These are phyloP conservation scores for Acacia confusa DNA, from an alignment of 306 rosid genomes.

Conservation along the genomic window DNA sequence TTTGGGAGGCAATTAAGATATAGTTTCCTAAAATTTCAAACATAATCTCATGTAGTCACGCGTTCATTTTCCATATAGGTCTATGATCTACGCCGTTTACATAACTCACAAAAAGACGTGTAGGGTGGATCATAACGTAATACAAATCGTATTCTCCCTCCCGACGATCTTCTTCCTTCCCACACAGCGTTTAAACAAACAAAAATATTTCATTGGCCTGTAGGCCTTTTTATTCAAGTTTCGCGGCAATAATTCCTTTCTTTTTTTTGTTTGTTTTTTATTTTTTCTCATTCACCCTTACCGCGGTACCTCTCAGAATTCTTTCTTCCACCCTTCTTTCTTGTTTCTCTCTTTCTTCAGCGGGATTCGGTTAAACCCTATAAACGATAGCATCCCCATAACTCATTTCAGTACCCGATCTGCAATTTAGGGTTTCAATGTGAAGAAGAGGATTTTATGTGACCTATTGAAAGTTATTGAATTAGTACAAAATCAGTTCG, in stretches of 20 bases:
- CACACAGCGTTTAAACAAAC: constrained; percentile 7
- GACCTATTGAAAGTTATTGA: constrained; percentile 2
- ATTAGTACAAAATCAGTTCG: not conserved
- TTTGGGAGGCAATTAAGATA: not conserved
- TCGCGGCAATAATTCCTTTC: constrained; percentile 62
- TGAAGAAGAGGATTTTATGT: not conserved
- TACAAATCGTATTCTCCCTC: constrained; percentile 41
- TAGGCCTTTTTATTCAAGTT: constrained; percentile 48
- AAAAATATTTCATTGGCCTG: constrained; percentile 21
- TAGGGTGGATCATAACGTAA: not conserved
- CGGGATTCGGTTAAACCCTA: constrained; percentile 37
- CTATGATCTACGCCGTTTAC: not conserved
- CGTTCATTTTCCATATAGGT: not conserved
- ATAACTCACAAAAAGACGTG: constrained; percentile 3
- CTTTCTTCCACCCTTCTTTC: constrained; percentile 27
- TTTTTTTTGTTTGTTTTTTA: not conserved
- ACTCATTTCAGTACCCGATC: constrained; percentile 35
- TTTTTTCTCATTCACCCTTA: not conserved
- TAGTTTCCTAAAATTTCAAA: constrained; percentile 44
- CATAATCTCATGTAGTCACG: constrained; percentile 35
- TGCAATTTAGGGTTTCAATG: constrained; percentile 47
- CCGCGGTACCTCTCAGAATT: constrained; percentile 25
- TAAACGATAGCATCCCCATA: constrained; percentile 33
- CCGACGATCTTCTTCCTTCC: constrained; percentile 37
- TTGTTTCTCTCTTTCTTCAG: not conserved